Evolutionary conservation across 352 stramenopile species (phyloP), one percentile per base, ranked within the genome.

Genomic region (Globisporangium splendens): DNA sequence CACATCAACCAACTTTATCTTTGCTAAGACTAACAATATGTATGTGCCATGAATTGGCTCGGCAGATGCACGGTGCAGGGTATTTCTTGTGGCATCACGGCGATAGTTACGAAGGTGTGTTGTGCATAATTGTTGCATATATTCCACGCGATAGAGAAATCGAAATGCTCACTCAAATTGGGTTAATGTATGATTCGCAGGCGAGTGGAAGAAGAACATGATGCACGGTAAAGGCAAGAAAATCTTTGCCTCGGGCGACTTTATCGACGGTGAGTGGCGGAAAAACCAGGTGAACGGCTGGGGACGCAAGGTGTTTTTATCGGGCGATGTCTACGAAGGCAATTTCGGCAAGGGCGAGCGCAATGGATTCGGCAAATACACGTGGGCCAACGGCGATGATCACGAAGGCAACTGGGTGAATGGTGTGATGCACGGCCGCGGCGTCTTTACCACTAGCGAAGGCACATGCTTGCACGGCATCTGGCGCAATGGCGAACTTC

Each of bases 171-270:
- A 51, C 17, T 38, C 42, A 8, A 11, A 35, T 35, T 35, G 3
- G 28, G 1, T 35, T 35, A 8, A 31, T 24, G 44, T 20, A 22
- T 13, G 28, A 8, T 10, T 11, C 10, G 28, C 55, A 91, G 83
- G 83, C 47, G 73, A 77, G 48, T 94, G 84, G 84, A 91, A 84
- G 60, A 89, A 74, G 41, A 77, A 77, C 8, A 63, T 88, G 63
- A 89, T 94, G 78, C 78, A 92, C 49, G 84, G 80, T 31, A 69
- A 79, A 61, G 84, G 84, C 46, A 88, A 80, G 50, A 91, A 92
- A 52, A 62, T 81, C 10, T 85, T 88, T 8, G 65, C 69, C 2
- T 77, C 62, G 0, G 84, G 82, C 15, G 84, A 91, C 65, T 68
- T 69, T 21, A 72, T 94, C 18, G 73, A 89, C 48, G 84, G 74